Percentiles rank a stretch among this genome's conserved stretches.
Evolutionary conservation across 495 filamentous ascomycete genomes (phyloP).

Genomic region (Daldinia decipiens): DNA sequence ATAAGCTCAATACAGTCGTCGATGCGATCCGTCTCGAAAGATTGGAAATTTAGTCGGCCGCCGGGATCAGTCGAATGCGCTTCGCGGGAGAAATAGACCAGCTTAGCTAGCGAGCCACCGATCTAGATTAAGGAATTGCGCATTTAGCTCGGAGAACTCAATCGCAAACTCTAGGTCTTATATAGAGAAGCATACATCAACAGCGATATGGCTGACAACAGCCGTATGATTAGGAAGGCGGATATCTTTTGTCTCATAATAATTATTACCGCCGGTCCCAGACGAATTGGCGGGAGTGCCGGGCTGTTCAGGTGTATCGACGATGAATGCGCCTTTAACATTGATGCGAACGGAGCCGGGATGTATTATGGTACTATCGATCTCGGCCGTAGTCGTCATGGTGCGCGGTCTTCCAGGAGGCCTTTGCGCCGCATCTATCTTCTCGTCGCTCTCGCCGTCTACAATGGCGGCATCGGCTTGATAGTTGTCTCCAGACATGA

Average conservation of each 20-base stretch:
- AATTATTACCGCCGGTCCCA: slow-evolving; percentile 55
- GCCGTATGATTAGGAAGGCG: slow-evolving; percentile 93
- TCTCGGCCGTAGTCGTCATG: slow-evolving; percentile 61
- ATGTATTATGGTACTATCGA: slow-evolving; percentile 81
- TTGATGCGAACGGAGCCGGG: slow-evolving; percentile 92
- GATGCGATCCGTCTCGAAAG: slow-evolving; percentile 93
- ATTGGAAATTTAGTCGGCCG: slow-evolving; percentile 91
- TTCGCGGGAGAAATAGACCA: slow-evolving; percentile 96
- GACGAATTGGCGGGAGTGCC: slow-evolving; percentile 61
- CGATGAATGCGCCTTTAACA: slow-evolving; percentile 94
- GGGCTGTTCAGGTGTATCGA: slow-evolving; percentile 71
- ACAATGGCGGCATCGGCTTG: slow-evolving; percentile 40
- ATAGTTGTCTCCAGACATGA: slow-evolving; percentile 33
- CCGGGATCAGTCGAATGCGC: slow-evolving; percentile 79
- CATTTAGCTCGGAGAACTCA: slow-evolving; percentile 2
- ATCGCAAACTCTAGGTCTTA: slow-evolving; percentile 5
- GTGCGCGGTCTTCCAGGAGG: slow-evolving; percentile 45
- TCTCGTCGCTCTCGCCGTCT: slow-evolving; percentile 20
- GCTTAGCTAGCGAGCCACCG: slow-evolving; percentile 91
- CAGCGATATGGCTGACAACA: slow-evolving; percentile 93
- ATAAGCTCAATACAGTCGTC: slow-evolving; percentile 93
- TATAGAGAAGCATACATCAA: slow-evolving; percentile 74
- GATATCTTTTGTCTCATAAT: slow-evolving; percentile 89
- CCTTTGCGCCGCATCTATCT: slow-evolving; percentile 10
- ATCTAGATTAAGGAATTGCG: slow-evolving; percentile 68